Evolutionary conservation across 805 yeast species (phyloP).

Genomic region (Kodamaea kaohsiungensis): DNA sequence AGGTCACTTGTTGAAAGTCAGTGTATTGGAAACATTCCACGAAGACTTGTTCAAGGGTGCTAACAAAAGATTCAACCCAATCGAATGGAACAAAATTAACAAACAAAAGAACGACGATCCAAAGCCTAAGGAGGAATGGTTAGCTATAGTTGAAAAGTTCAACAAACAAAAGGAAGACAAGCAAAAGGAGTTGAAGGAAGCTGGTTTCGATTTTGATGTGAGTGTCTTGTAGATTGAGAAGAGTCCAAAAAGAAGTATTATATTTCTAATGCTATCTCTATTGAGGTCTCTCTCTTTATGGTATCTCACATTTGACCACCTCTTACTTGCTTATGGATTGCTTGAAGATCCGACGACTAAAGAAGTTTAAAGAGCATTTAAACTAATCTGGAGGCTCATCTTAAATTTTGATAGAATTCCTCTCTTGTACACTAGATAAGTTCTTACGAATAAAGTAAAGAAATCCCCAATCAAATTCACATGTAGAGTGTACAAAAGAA

Average conservation of each 20-base stretch:
- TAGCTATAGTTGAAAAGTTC: constrained; percentile 48
- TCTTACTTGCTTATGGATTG: not conserved
- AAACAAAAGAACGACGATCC: constrained; percentile 56
- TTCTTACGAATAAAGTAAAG: constrained; percentile 5
- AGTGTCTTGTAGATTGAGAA: constrained; percentile 13
- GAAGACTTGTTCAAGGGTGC: constrained; percentile 61
- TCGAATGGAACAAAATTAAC: constrained; percentile 61
- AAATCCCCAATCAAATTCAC: constrained; percentile 2
- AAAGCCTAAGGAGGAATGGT: constrained; percentile 59
- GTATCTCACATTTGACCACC: too few species aligned
- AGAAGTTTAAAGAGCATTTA: too few species aligned
- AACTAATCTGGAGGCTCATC: not conserved
- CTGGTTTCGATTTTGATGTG: constrained; percentile 57
- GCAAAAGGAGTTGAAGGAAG: constrained; percentile 48
- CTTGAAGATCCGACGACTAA: too few species aligned
- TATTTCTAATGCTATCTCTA: too few species aligned
- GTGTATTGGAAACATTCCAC: constrained; percentile 56
- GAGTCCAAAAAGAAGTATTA: not conserved
- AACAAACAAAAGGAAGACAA: constrained; percentile 44
- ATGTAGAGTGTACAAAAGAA: not conserved
- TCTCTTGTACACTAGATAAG: not conserved
- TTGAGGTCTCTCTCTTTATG: too few species aligned
- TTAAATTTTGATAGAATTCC: not conserved
- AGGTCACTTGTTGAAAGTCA: constrained; percentile 77
- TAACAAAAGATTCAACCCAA: constrained; percentile 52